Evolutionary conservation across 805 yeast genomes (phyloP).

Genomic region (Ogataea pini): DNA sequence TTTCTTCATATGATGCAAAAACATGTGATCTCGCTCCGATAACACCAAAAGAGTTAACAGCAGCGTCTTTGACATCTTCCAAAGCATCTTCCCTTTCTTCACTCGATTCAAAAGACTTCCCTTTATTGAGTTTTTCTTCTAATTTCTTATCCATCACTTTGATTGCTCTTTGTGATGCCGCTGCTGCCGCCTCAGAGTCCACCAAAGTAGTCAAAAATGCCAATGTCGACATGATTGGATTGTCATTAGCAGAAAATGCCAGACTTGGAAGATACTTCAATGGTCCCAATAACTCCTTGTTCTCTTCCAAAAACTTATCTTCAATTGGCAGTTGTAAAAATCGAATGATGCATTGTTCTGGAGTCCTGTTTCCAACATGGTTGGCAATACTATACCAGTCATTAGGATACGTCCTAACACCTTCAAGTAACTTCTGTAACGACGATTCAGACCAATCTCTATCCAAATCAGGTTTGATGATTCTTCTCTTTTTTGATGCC

Average conservation of each 20-base stretch:
- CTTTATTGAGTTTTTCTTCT: conserved; percentile 39
- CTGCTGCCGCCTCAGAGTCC: conserved; percentile 81
- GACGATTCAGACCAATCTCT: conserved; percentile 69
- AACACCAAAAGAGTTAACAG: conserved; percentile 69
- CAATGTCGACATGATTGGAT: conserved; percentile 92
- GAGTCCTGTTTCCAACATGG: conserved; percentile 64
- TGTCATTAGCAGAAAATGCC: conserved; percentile 83
- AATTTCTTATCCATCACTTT: conserved; percentile 47
- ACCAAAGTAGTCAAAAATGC: conserved; percentile 84
- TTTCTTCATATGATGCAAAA: conserved; percentile 77
- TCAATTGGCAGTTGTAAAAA: conserved; percentile 82
- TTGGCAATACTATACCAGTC: conserved; percentile 82
- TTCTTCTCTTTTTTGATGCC: conserved; percentile 25
- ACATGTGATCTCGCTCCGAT: conserved; percentile 78
- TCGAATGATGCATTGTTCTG: conserved; percentile 78
- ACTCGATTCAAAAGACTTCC: conserved; percentile 23
- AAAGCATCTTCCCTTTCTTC: conserved; percentile 24
- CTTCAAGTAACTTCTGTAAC: conserved; percentile 58
- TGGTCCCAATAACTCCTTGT: conserved; percentile 59
- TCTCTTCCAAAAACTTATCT: conserved; percentile 60
- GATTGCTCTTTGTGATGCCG: conserved; percentile 71
- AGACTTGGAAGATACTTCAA: conserved; percentile 79
- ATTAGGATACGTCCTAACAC: conserved; percentile 58
- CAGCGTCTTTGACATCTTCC: conserved; percentile 54
- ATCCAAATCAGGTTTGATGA: conserved; percentile 38